phyloP scores from a whole-genome alignment of 2,329 filamentous ascomycete species.

The Metarhizium guizhouense region DNA sequence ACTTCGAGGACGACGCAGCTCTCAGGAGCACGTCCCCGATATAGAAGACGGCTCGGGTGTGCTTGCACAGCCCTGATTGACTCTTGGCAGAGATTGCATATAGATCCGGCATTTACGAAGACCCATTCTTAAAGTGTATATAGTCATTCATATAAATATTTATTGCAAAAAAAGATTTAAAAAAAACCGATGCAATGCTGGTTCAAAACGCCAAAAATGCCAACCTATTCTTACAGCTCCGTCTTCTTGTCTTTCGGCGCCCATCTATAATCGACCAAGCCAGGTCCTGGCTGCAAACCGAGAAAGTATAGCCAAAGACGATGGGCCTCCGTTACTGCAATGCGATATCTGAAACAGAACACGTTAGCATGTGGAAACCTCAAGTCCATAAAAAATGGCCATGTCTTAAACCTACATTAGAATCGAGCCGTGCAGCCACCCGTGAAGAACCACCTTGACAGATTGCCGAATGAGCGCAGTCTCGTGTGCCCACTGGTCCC shows the following conservation, averaged over 20 bases:
- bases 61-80: no score
- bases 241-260: slow-evolving; percentile 5
- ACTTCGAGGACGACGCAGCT: no score
- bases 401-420: slow-evolving; percentile 52
- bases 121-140: no score
- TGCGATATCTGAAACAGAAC: neutral
- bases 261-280: slow-evolving; percentile 5
- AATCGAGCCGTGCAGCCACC: slow-evolving; percentile 62
- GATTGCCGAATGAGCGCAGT: slow-evolving; percentile 52
- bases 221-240: neutral
- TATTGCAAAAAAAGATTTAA: neutral
- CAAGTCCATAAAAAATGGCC: neutral
- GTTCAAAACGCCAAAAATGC: neutral
- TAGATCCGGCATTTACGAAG: no score
- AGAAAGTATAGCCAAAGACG: slow-evolving; percentile 8
- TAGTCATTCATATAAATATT: no score
- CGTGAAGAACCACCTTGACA: slow-evolving; percentile 55
- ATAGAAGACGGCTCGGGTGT: no score
- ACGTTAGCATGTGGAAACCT: neutral
- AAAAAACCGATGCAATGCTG: neutral
- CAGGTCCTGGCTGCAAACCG: slow-evolving; percentile 6
- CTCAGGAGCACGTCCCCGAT: no score
- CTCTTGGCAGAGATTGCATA: no score
- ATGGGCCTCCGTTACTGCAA: neutral
- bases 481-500: slow-evolving; percentile 56